A percentile compares a stretch with the other conserved stretches of the same genome.
phyloP scores from a whole-genome alignment of 441 rosid genomes.

The Viola pubescens region DNA sequence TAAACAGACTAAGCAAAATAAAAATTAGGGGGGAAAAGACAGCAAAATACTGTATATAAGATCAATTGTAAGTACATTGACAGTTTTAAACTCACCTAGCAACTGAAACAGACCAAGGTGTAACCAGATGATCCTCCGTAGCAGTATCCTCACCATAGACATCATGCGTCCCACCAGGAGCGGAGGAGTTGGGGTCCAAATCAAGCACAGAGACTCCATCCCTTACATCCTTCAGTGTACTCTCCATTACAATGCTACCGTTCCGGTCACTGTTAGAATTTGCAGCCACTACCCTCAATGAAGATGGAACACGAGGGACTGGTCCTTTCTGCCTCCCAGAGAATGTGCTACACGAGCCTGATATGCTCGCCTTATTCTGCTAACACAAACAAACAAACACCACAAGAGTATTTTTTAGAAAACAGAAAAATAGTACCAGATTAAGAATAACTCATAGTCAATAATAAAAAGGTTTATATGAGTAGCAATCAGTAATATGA shows the following conservation, averaged over 20 bases:
- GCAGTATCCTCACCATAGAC: constrained; percentile 72
- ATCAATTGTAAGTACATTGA: background rate
- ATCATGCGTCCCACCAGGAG: constrained; percentile 52
- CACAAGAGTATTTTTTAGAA: background rate
- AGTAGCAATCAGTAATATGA: background rate
- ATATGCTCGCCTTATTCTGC: constrained; percentile 54
- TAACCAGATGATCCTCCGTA: constrained; percentile 68
- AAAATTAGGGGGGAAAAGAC: background rate
- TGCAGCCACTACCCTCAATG: constrained; percentile 32
- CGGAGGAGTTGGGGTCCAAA: constrained; percentile 35
- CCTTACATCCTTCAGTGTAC: constrained; percentile 31
- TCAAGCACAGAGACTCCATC: constrained; percentile 36
- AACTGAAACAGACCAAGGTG: constrained; percentile 86
- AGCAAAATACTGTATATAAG: background rate
- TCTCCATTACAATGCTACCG: constrained; percentile 43
- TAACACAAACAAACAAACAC: constrained; percentile 5
- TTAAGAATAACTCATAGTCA: background rate
- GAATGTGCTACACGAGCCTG: constrained; percentile 40
- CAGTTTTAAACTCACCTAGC: constrained; percentile 45
- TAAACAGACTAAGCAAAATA: background rate
- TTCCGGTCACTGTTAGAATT: constrained; percentile 39
- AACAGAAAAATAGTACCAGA: background rate
- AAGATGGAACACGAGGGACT: constrained; percentile 24
- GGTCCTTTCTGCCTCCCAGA: constrained; percentile 33
- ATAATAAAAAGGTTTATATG: background rate